Conservation (phyloP, 2,329 filamentous ascomycete genomes). For the Teratosphaeria gauchensis region DNA sequence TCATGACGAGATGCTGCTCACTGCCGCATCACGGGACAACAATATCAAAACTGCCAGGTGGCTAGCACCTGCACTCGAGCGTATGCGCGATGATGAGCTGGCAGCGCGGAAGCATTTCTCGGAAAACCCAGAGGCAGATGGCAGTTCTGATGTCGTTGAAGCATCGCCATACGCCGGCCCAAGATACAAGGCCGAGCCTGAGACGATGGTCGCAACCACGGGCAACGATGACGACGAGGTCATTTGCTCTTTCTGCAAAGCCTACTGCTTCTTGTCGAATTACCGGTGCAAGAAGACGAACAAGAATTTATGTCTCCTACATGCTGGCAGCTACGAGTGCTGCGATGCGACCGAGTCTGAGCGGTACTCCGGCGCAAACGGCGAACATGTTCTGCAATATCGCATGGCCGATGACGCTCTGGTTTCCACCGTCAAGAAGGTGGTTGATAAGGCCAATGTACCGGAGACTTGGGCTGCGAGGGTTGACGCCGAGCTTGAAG, state of each 20-base stretch:
- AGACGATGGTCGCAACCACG: slow-evolving; percentile 58
- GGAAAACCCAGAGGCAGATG: slow-evolving; percentile 32
- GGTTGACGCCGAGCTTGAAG: slow-evolving; percentile 72
- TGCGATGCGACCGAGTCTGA: slow-evolving; percentile 60
- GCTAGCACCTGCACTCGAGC: slow-evolving; percentile 77
- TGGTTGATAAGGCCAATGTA: slow-evolving; percentile 74
- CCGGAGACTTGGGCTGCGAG: slow-evolving; percentile 89
- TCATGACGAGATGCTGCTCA: slow-evolving; percentile 88
- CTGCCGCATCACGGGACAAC: slow-evolving; percentile 68
- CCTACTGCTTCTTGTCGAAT: slow-evolving; percentile 81
- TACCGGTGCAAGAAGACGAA: slow-evolving; percentile 75
- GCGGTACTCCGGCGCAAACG: slow-evolving; percentile 46
- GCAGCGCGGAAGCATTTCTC: slow-evolving; percentile 59
- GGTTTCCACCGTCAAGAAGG: slow-evolving; percentile 57
- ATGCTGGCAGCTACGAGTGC: slow-evolving; percentile 72
- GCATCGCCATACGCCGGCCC: slow-evolving; percentile 22
- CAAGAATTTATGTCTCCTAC: slow-evolving; percentile 72
- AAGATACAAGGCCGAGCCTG: slow-evolving; percentile 42
- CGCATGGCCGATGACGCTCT: slow-evolving; percentile 68
- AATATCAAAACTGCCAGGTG: slow-evolving; percentile 90
- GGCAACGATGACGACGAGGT: slow-evolving; percentile 70
- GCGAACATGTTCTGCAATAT: slow-evolving; percentile 64
- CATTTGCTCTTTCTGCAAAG: slow-evolving; percentile 84
- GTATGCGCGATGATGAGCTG: slow-evolving; percentile 66
- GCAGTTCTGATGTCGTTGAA: slow-evolving; percentile 34